phyloP scores from a whole-genome alignment of 2,329 filamentous ascomycete genomes.

The Penicillium paneum region DNA sequence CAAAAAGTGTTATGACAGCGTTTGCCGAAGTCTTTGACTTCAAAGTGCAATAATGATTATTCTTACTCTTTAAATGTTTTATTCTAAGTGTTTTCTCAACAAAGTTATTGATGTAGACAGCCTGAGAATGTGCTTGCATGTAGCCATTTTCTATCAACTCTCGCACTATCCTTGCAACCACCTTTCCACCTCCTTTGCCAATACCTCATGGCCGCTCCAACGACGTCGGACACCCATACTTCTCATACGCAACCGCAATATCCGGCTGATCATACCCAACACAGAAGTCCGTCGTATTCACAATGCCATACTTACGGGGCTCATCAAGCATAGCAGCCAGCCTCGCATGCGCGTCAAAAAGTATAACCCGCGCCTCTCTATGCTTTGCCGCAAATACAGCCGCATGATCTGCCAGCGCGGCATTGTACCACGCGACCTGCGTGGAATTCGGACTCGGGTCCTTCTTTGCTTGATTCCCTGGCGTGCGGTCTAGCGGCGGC shows the following conservation, averaged over 20 bases:
- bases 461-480: constrained; percentile 33
- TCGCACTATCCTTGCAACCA: constrained; percentile 12
- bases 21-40: neutral
- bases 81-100: neutral
- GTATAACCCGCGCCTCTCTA: constrained; percentile 36
- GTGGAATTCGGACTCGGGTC: constrained; percentile 46
- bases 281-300: constrained; percentile 48
- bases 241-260: constrained; percentile 42
- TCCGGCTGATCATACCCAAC: constrained; percentile 47
- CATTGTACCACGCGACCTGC: constrained; percentile 48
- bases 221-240: constrained; percentile 46
- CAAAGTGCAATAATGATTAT: constrained; percentile 4
- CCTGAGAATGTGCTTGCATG: neutral
- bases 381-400: constrained; percentile 34
- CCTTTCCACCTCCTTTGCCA: constrained; percentile 29
- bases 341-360: constrained; percentile 47
- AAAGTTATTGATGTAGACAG: neutral
- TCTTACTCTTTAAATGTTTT: neutral
- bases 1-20: constrained; percentile 18
- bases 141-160: neutral
- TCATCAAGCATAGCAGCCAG: constrained; percentile 45
- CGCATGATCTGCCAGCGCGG: constrained; percentile 36
- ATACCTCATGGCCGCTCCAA: constrained; percentile 40
- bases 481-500: constrained; percentile 50
- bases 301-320: constrained; percentile 43